Evolutionary conservation across 2,329 filamentous ascomycete species (phyloP).

Genomic region (Verruconis gallopava): DNA sequence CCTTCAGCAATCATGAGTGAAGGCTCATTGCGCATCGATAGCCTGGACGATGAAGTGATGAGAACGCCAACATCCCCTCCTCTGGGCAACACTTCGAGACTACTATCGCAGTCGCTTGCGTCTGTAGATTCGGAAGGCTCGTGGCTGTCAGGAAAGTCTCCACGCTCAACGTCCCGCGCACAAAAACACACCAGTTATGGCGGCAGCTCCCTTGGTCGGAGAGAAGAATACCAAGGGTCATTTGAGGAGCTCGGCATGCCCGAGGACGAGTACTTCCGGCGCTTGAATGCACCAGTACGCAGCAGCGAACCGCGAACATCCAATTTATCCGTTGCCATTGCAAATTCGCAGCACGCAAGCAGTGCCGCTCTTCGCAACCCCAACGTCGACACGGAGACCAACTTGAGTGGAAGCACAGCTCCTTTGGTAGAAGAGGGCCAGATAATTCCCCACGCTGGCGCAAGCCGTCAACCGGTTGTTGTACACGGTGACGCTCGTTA

Average conservation of each 20-base stretch:
- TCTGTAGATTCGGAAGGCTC: conserved; percentile 93
- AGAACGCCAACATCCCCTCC: conserved; percentile 5
- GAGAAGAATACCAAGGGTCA: conserved; percentile 41
- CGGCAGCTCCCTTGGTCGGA: conserved; percentile 27
- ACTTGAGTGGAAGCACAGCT: too few relatives aligned
- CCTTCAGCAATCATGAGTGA: conserved; percentile 19
- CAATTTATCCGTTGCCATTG: conserved; percentile 17
- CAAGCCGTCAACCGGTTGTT: conserved; percentile 48
- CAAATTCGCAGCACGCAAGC: conserved; percentile 24
- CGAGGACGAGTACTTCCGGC: conserved; percentile 64
- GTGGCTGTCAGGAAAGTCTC: conserved; percentile 73
- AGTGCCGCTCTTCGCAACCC: conserved; percentile 29
- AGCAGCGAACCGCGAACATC: conserved; percentile 28
- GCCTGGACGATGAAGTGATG: conserved; percentile 15
- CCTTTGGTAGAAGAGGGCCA: conserved; percentile 23
- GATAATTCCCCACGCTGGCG: conserved; percentile 37
- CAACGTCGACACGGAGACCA: conserved; percentile 34
- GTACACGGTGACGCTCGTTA: conserved; percentile 43
- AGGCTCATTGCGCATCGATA: conserved; percentile 1
- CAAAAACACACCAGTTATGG: conserved; percentile 34
- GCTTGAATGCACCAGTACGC: conserved; percentile 35
- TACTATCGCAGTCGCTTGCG: conserved; percentile 70
- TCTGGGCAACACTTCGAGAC: conserved; percentile 15
- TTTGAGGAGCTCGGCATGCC: conserved; percentile 54
- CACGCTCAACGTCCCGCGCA: conserved; percentile 34